Percentiles rank a stretch among this genome's conserved stretches.
These are phyloP conservation scores for Skeletonema menzelii DNA, from an alignment of 108 stramenopile genomes.

Conservation along the genomic window DNA sequence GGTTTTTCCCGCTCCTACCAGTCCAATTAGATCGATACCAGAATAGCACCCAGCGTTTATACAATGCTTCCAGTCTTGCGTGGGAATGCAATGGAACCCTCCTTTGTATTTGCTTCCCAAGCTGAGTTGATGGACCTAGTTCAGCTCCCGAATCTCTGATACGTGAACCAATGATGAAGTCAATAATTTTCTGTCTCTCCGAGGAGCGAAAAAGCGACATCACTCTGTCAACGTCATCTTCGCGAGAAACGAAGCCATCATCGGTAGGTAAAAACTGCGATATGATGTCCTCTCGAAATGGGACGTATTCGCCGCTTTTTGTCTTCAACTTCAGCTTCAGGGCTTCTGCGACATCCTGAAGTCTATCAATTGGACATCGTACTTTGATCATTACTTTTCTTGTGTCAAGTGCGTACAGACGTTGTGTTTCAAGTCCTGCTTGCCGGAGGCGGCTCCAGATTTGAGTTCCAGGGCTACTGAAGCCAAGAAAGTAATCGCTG, in stretches of 20 bases:
- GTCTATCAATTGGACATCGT: slow-evolving; percentile 82
- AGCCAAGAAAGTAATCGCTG: slow-evolving; percentile 87
- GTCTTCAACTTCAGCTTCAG: slow-evolving; percentile 82
- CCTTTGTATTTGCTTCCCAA: slow-evolving; percentile 82
- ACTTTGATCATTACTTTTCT: slow-evolving; percentile 88
- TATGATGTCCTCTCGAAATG: slow-evolving; percentile 81
- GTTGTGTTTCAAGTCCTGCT: slow-evolving; percentile 89
- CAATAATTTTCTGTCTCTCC: slow-evolving; percentile 86
- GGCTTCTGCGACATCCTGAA: slow-evolving; percentile 92
- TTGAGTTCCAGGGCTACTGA: slow-evolving; percentile 30
- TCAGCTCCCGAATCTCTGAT: slow-evolving; percentile 92
- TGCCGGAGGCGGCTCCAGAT: slow-evolving; percentile 91
- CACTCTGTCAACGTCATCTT: slow-evolving; percentile 48
- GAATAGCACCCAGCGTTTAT: slow-evolving; percentile 73
- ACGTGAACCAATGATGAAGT: slow-evolving; percentile 86
- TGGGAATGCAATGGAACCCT: slow-evolving; percentile 89
- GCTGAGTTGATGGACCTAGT: slow-evolving; percentile 69
- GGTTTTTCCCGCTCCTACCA: slow-evolving; percentile 37
- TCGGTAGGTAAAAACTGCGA: slow-evolving; percentile 54
- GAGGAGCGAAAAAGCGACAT: slow-evolving; percentile 78
- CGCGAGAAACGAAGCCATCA: slow-evolving; percentile 59
- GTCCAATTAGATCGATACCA: slow-evolving; percentile 73
- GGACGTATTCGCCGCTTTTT: slow-evolving; percentile 62
- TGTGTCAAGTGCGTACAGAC: slow-evolving; percentile 71
- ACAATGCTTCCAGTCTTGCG: slow-evolving; percentile 71